Evolutionary conservation across 345 rosid species (phyloP), one percentile per base, ranked within the genome.

Genomic region (Viola odorata): DNA sequence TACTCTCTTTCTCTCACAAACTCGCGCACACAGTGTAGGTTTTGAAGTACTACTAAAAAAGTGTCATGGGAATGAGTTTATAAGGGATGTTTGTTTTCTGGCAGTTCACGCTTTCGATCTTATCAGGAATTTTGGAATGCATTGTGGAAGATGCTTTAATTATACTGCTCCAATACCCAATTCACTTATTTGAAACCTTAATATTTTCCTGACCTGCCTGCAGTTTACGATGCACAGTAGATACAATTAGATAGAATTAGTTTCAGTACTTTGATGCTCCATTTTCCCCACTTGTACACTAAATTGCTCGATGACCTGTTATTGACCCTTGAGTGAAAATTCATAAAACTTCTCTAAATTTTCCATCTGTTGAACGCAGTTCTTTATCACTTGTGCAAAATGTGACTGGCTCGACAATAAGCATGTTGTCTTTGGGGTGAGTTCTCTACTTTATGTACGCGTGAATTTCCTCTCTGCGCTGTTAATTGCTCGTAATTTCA

Each of bases 341-440:
- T 23, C 32, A 23, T 23, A 2, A 23, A 23, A 23, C 32, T 23
- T n/a, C n/a, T n/a, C n/a, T n/a, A n/a, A n/a, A n/a, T n/a, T n/a
- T n/a, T n/a, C n/a, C n/a, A 23, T 52, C 50, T 50, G 12, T 44
- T 41, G 15, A 36, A 8, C 40, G 84, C 99, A 88, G 97, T 95
- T 95, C 76, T 95, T 95, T 63, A 63, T 95, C 68, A 85, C 95
- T 3, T 95, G 99, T 65, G 84, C 97, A 44, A 95, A 95, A 80
- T 88, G 97, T 36, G 99, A 95, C 71, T 95, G 99, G 97, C 99
- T 95, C 45, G 97, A 91, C 75, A 85, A 91, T 73, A 86, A 85
- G 84, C 99, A 88, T 64, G 96, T 88, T 11, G 96, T 95, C 66
- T 95, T 91, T 32, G 99, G 99, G 91, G 99, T 95, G 91, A 53